Evolutionary conservation across 495 filamentous ascomycete species (phyloP).

Genomic region (Penicillium coprophilum): DNA sequence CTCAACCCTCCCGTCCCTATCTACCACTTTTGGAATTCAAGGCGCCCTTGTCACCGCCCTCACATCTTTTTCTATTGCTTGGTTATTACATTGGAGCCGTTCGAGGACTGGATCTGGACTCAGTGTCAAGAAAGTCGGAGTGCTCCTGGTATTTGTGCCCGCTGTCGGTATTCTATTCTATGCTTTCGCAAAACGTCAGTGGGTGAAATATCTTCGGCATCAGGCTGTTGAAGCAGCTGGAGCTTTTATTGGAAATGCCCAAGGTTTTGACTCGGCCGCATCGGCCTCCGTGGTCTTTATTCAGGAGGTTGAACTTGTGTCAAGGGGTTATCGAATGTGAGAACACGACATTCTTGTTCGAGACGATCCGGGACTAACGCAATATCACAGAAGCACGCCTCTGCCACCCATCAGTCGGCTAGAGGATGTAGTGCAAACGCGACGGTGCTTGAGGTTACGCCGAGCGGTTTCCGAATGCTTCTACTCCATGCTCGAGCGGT

Average conservation of each 20-base stretch:
- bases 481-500: conserved; percentile 64
- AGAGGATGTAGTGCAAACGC: conserved; percentile 72
- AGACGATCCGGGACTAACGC: background rate
- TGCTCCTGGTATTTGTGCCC: conserved; percentile 58
- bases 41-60: conserved; percentile 53
- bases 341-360: conserved; percentile 16
- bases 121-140: conserved; percentile 49
- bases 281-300: conserved; percentile 81
- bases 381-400: conserved; percentile 66
- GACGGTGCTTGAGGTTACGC: conserved; percentile 77
- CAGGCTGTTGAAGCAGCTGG: conserved; percentile 75
- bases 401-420: conserved; percentile 80
- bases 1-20: conserved; percentile 40
- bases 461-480: conserved; percentile 68
- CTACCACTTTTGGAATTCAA: conserved; percentile 46
- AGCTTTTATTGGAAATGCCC: conserved; percentile 69
- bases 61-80: conserved; percentile 68
- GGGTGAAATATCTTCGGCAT: conserved; percentile 77
- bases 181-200: conserved; percentile 74
- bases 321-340: conserved; percentile 89
- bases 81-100: conserved; percentile 66
- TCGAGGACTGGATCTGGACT: conserved; percentile 36
- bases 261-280: conserved; percentile 78
- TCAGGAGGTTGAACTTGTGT: conserved; percentile 95
- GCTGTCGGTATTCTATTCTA: conserved; percentile 60